Percentiles rank a stretch among this genome's conserved stretches.
Conservation (phyloP, 805 yeast genomes). For the Ogataea parapolymorpha region DNA sequence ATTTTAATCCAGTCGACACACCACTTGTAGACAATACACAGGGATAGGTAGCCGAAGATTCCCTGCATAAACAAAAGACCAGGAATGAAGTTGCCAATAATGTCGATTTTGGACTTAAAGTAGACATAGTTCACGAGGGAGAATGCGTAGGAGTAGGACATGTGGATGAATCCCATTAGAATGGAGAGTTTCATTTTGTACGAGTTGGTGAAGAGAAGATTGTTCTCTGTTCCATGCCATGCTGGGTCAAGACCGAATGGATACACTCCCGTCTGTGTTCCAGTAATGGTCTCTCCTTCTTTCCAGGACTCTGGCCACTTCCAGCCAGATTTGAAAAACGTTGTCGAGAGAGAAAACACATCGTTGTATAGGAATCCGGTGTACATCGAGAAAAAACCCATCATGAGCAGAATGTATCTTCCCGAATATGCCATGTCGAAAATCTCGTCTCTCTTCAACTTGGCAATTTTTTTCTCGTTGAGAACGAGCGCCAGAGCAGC, state of each 20-base stretch:
- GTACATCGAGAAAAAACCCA: constrained; percentile 95
- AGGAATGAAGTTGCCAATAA: constrained; percentile 90
- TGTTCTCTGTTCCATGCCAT: constrained; percentile 98
- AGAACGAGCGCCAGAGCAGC: constrained; percentile 70
- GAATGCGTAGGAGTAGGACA: constrained; percentile 85
- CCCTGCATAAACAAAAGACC: constrained; percentile 94
- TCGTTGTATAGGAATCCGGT: constrained; percentile 95
- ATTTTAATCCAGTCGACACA: constrained; percentile 82
- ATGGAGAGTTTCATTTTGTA: constrained; percentile 96
- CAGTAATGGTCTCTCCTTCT: constrained; percentile 67
- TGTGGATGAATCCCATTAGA: constrained; percentile 90
- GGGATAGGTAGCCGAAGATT: constrained; percentile 86
- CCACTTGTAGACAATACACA: constrained; percentile 93
- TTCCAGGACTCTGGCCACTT: constrained; percentile 78
- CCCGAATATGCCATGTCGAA: constrained; percentile 96
- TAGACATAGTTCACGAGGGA: constrained; percentile 76
- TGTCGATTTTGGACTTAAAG: constrained; percentile 71
- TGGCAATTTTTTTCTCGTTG: constrained; percentile 68
- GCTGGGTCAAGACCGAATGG: constrained; percentile 85
- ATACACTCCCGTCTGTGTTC: constrained; percentile 65
- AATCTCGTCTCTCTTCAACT: constrained; percentile 81
- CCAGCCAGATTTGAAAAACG: constrained; percentile 89
- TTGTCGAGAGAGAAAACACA: constrained; percentile 86
- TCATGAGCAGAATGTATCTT: constrained; percentile 81
- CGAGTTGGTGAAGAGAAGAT: constrained; percentile 85